Conservation (phyloP, 2,329 filamentous ascomycete species). For the Fusarium albosuccineum region DNA sequence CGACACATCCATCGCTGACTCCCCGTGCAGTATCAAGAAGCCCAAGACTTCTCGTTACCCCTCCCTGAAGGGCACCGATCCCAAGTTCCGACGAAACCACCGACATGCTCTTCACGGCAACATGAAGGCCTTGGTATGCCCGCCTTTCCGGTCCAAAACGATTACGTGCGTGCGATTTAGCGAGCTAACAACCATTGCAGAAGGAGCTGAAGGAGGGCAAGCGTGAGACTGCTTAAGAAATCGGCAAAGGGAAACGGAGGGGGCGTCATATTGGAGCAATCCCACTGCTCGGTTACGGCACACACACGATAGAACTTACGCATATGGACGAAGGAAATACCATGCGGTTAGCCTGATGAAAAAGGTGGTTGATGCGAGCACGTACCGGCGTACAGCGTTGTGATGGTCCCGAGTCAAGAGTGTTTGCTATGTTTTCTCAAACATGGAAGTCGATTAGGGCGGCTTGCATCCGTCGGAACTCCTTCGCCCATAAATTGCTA, state of each 20-base stretch:
- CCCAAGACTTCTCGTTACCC: slow-evolving; percentile 99
- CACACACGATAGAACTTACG: slow-evolving; percentile 41
- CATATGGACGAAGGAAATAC: slow-evolving; percentile 46
- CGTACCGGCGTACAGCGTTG: slow-evolving; percentile 27
- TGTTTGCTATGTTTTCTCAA: slow-evolving; percentile 34
- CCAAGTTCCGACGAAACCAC: slow-evolving; percentile 99
- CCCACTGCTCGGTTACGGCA: slow-evolving; percentile 38
- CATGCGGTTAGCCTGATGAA: slow-evolving; percentile 38
- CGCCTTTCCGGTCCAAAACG: slow-evolving; percentile 17
- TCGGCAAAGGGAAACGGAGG: slow-evolving; percentile 27
- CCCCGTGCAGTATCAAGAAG: slow-evolving; percentile 93
- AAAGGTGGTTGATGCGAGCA: slow-evolving; percentile 32
- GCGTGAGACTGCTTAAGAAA: slow-evolving; percentile 82
- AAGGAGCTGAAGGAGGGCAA: slow-evolving; percentile 99
- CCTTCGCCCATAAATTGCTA: slow-evolving; percentile 13
- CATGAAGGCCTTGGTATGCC: slow-evolving; percentile 92
- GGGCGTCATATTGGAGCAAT: slow-evolving; percentile 43
- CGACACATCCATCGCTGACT: slow-evolving; percentile 33
- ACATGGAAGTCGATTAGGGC: slow-evolving; percentile 27
- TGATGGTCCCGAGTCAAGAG: slow-evolving; percentile 39
- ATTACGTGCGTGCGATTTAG: slow-evolving; percentile 3
- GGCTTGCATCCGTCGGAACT: slow-evolving; percentile 26
- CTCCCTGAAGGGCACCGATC: slow-evolving; percentile 97
- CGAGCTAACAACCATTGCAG: slow-evolving; percentile 65
- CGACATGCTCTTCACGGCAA: slow-evolving; percentile 99